phyloP scores from a whole-genome alignment of 371 early-diverging fungal genomes.

The Cokeromyces recurvatus region DNA sequence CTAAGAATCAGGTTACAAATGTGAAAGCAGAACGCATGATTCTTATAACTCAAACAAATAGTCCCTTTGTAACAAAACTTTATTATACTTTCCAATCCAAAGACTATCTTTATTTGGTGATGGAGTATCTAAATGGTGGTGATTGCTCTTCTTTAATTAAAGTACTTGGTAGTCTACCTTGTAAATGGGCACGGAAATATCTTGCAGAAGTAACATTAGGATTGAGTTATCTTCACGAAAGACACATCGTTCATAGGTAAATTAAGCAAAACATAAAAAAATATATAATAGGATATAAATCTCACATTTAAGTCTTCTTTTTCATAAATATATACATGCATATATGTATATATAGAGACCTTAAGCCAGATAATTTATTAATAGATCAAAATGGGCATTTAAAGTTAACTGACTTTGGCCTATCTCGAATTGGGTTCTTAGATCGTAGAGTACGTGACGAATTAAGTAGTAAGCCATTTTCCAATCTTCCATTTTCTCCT shows the following conservation, averaged over 20 bases:
- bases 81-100: slow-evolving; percentile 92
- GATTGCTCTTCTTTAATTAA: slow-evolving; percentile 93
- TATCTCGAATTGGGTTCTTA: slow-evolving; percentile 83
- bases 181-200: slow-evolving; percentile 90
- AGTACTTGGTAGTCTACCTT: slow-evolving; percentile 79
- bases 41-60: slow-evolving; percentile 78
- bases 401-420: slow-evolving; percentile 94
- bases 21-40: slow-evolving; percentile 88
- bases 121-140: slow-evolving; percentile 97
- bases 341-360: slow-evolving; percentile 48
- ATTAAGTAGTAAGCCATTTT: slow-evolving; percentile 15
- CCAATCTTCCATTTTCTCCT: slow-evolving; percentile 32
- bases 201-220: slow-evolving; percentile 92
- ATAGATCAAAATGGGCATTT: slow-evolving; percentile 90
- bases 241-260: slow-evolving; percentile 83
- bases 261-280: too few species aligned
- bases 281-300: too few species aligned
- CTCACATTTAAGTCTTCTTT: too few species aligned
- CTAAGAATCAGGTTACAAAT: slow-evolving; percentile 89
- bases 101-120: slow-evolving; percentile 88
- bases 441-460: slow-evolving; percentile 72
- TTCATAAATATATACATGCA: background rate
- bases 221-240: slow-evolving; percentile 85
- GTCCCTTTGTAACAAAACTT: slow-evolving; percentile 91
- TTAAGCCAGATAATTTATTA: slow-evolving; percentile 90